phyloP scores from a whole-genome alignment of 768 basidiomycete genomes.

The Termitomyces sp. region DNA sequence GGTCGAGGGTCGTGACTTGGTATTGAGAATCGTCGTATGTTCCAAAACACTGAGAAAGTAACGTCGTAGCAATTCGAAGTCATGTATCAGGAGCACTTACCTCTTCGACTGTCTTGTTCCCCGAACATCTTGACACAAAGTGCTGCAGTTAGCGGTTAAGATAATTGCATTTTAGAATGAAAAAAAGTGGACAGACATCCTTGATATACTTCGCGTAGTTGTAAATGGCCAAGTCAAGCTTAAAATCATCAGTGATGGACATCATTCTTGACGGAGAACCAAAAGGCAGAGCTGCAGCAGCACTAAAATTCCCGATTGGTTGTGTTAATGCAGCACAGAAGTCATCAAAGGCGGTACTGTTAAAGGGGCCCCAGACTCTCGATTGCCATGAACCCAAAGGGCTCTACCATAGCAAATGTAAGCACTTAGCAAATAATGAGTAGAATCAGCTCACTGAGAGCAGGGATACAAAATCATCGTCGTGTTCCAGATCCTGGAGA shows the following conservation, averaged over 20 bases:
- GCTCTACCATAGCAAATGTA: conserved; percentile 23
- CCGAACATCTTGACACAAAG: conserved; percentile 52
- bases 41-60: conserved; percentile 68
- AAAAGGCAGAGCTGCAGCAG: conserved; percentile 36
- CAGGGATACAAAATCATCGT: conserved; percentile 73
- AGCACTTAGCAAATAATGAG: not conserved
- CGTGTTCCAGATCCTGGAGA: conserved; percentile 55
- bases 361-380: conserved; percentile 84
- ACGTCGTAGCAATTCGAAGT: not conserved
- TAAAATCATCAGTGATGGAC: conserved; percentile 36
- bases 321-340: conserved; percentile 59
- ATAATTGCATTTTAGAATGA: not conserved
- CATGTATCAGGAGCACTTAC: conserved; percentile 16
- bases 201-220: conserved; percentile 80
- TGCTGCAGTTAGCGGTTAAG: conserved; percentile 27
- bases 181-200: conserved; percentile 35
- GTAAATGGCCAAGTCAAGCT: conserved; percentile 52
- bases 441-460: conserved; percentile 38
- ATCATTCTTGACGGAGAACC: conserved; percentile 45
- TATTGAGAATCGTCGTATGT: conserved; percentile 68
- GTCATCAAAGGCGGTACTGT: conserved; percentile 55
- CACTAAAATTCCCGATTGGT: conserved; percentile 27
- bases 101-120: conserved; percentile 28
- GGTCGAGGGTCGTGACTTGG: conserved; percentile 51
- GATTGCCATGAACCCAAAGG: conserved; percentile 77